Conservation (phyloP, 495 filamentous ascomycete species). For the Massariosphaeria phaeospora region DNA sequence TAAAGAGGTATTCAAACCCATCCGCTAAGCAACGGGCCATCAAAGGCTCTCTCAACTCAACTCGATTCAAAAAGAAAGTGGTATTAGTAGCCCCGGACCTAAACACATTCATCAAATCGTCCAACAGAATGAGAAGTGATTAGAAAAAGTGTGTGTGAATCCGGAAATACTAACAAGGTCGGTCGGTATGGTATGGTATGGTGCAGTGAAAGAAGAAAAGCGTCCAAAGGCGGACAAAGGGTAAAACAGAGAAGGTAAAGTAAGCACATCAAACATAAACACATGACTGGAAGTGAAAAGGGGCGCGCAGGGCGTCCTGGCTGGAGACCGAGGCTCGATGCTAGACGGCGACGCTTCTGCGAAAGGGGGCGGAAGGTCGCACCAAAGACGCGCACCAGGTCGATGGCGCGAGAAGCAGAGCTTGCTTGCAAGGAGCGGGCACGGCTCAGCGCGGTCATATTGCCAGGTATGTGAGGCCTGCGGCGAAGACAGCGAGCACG, state of each 20-base stretch:
- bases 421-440: conserved; percentile 7
- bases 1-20: conserved; percentile 15
- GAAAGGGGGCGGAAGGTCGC: not conserved
- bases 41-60: not conserved
- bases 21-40: not conserved
- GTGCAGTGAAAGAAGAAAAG: not conserved
- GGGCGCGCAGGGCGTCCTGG: too few species aligned
- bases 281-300: too few species aligned
- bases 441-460: conserved; percentile 19
- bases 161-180: not conserved
- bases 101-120: not conserved
- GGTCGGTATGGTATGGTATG: not conserved
- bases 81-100: conserved; percentile 1
- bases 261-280: too few species aligned
- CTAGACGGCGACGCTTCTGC: conserved; percentile 6
- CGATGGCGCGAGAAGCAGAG: conserved; percentile 24
- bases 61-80: conserved; percentile 6
- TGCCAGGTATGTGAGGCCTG: conserved; percentile 23
- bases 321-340: too few species aligned
- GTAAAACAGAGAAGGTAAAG: too few species aligned
- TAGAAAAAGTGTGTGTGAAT: conserved; percentile 1
- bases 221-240: too few species aligned
- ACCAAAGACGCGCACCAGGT: conserved; percentile 21
- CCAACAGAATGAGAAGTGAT: too few species aligned
- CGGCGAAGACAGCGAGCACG: conserved; percentile 21